Conservation (phyloP, 805 yeast genomes). For the Wickerhamomyces strasburgensis region DNA sequence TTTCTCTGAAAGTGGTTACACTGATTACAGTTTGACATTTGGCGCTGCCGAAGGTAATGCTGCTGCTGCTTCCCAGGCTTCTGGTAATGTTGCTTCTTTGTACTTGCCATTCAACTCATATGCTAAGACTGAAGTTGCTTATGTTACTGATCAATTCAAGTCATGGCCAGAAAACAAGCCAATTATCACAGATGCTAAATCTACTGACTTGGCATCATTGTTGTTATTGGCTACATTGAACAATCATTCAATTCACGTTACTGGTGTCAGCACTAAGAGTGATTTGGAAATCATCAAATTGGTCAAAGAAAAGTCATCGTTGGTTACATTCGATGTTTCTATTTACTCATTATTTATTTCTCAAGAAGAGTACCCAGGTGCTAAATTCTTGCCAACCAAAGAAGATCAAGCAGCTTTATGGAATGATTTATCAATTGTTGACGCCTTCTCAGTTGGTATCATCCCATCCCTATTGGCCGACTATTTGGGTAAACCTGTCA, state of each 20-base stretch:
- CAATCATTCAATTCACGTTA: conserved; percentile 79
- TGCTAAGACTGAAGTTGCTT: conserved; percentile 60
- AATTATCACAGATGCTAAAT: conserved; percentile 85
- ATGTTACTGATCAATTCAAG: conserved; percentile 73
- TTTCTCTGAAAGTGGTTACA: conserved; percentile 57
- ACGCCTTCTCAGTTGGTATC: conserved; percentile 82
- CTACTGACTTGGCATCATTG: conserved; percentile 90
- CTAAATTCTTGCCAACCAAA: conserved; percentile 69
- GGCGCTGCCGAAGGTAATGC: conserved; percentile 77
- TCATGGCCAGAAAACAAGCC: conserved; percentile 83
- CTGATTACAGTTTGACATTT: conserved; percentile 78
- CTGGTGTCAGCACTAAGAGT: conserved; percentile 74
- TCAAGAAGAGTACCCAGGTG: conserved; percentile 66
- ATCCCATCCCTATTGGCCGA: conserved; percentile 70
- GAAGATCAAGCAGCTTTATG: conserved; percentile 81
- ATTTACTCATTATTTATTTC: conserved; percentile 74
- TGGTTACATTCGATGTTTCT: conserved; percentile 86
- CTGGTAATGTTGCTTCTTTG: conserved; percentile 68
- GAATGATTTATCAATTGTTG: conserved; percentile 67
- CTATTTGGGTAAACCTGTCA: conserved; percentile 53
- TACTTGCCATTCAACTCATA: conserved; percentile 77
- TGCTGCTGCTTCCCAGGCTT: conserved; percentile 53
- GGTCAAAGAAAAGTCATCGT: conserved; percentile 76
- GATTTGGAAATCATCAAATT: conserved; percentile 80
- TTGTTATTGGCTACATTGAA: conserved; percentile 84